Base-by-base conservation (phyloP, 768 basidiomycete species). In the Auriscalpium vulgare region DNA sequence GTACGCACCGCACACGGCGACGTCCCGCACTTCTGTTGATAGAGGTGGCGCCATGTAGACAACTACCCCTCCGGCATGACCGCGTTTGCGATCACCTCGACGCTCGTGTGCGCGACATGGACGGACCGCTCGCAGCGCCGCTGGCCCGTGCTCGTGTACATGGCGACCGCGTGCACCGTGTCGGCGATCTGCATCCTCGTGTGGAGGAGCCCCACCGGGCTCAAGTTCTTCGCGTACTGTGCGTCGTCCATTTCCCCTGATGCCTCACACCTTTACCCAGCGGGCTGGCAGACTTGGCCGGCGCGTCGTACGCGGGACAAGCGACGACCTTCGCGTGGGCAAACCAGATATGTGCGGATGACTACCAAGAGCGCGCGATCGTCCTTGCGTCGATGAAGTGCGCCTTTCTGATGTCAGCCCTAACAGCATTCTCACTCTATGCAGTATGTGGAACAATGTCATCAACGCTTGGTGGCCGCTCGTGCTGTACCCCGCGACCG, bases 251-350 rank as follows among this genome's bases (percentile, higher is more conserved):
- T 21, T 29, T 34, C 19, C 35, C 1, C 10, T 52, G 40, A 34
- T 16, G 14, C n/a, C 10, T 4, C 50, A 34, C 11, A 16, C 8
- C 13, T 54, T 17, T 59, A n/a, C 8, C 44, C 21, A 21, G 21
- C 21, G 29, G 14, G 7, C 17, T 21, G 36, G 35, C 53, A 83
- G 78, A 82, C 65, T 63, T 82, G 10, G 78, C 80, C 6, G 85
- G 86, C 2, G 83, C 85, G 14, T 81, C 84, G 7, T 90, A 84
- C 63, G 78, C 85, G 0, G 86, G 87, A 10, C 88, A 89, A 65
- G 88, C 86, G 7, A 82, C 80, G 16, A 90, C 86, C 23, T 88
- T 89, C 63, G 83, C 84, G 78, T 84, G 88, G 88, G 85, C 87
- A n/a, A 90, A 90, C 66, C 83, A 87, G 64, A 78, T 87, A 51